Base-by-base conservation (phyloP, 192 early-diverging fungal species). In the Backusella tarrabulga region DNA sequence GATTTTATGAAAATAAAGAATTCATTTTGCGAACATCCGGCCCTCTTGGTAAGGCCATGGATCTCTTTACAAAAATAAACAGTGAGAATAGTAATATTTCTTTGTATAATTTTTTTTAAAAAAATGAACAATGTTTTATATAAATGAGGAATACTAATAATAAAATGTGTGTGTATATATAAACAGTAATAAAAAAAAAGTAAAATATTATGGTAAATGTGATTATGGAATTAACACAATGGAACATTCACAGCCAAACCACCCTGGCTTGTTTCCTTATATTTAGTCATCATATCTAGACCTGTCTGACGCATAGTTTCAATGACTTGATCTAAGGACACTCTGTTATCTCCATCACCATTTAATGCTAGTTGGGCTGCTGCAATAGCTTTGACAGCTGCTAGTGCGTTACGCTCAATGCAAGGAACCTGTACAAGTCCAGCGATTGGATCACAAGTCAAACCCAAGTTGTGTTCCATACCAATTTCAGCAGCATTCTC, bases 401-500 rank as follows among this genome's bases (percentile, higher is more conserved):
- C 97, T 8, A 98, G 74, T 0, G 97, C 95, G 72, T 98, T 98
- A 35, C 97, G 87, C 75, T 98, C 97, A 71, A 98, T 97, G 77
- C 97, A 98, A 29, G 97, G 97, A 74, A 98, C 96, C 81, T 95
- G 93, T n/a, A 98, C 97, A 67, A 98, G 83, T 1, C 95, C 97
- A 78, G 91, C 91, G 63, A 96, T 92, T 0, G 97, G 97, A 76
- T 98, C 93, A 78, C 92, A 95, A 4, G 93, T 95, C 76, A 95
- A 81, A 12, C 92, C 92, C 67, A 95, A 77, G 85, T 95, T 93
- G 73, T 93, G 92, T 73, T 93, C 92, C 95, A 98, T 98, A 26
- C 94, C 95, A 79, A 98, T 98, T 78, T 98, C 97, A 50, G 97
- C 97, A 1, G 95, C 95, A 77, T 98, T 96, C 77, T 96, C 95